Percentiles rank a stretch among this genome's conserved stretches.
Evolutionary conservation across 352 stramenopile species (phyloP).

Genomic region (Pythium rishiriense): DNA sequence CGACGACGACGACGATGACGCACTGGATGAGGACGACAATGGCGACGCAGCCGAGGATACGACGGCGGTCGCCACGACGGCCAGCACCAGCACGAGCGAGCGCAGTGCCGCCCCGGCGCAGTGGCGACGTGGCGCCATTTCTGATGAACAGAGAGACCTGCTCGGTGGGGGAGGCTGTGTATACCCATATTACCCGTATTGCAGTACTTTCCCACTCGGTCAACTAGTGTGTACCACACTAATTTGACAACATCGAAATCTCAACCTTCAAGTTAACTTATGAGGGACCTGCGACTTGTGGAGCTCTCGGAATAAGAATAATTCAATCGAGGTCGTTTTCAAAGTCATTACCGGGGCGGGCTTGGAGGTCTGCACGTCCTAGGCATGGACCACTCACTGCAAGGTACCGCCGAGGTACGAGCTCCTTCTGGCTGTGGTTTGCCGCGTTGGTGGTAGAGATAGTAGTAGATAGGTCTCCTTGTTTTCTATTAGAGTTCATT

Average conservation of each 20-base stretch:
- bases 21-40: background rate
- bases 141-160: background rate
- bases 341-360: too few relatives aligned
- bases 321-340: too few relatives aligned
- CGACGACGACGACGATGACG: background rate
- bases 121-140: slow-evolving; percentile 22
- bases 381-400: too few relatives aligned
- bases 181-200: background rate
- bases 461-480: too few relatives aligned
- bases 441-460: too few relatives aligned
- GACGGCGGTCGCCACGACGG: background rate
- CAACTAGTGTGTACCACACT: background rate
- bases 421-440: too few relatives aligned
- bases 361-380: background rate
- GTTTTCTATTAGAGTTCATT: too few relatives aligned
- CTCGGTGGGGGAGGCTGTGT: too few relatives aligned
- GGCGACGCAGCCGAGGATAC: background rate
- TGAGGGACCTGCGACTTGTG: background rate
- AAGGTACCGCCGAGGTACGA: too few relatives aligned
- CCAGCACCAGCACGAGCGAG: slow-evolving; percentile 2
- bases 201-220: background rate
- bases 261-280: slow-evolving; percentile 11
- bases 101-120: background rate
- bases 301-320: too few relatives aligned
- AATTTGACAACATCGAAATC: background rate